Evolutionary conservation across 306 rosid genomes (phyloP), one percentile per base, ranked within the genome.

Genomic region (Amphicarpaea edgeworthii): DNA sequence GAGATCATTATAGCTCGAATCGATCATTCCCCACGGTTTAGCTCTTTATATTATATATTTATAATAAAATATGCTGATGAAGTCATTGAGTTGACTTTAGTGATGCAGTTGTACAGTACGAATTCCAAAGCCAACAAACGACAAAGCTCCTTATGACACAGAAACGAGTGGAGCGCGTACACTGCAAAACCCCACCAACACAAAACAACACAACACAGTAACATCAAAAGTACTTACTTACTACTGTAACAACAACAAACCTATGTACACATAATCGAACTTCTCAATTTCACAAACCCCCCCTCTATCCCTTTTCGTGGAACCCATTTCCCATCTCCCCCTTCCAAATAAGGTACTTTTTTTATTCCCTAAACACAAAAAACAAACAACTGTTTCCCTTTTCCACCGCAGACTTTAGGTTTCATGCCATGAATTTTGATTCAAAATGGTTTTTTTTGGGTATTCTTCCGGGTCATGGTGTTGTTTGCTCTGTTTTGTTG

Each of bases 371-470:
- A 19, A 7, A 19, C 17, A 51, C 1, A 23, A 57, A 28, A 28
- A 23, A 24, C 5, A 34, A 42, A 68, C 8, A 9, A 9, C 38
- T 73, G n/a, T 49, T 57, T 16, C 70, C 19, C 20, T 63, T 73
- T 79, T 53, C 37, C 74, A 38, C 77, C 20, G 3, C 59, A 17
- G 23, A 43, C 11, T 28, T 75, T 82, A 66, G 88, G 84, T 82
- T 79, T 82, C 60, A n/a, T 70, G 30, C 47, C 46, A 4, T 55
- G 24, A 41, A 55, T 82, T 78, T 57, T 49, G 6, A 70, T 75
- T 58, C 50, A 23, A 34, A 72, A 47, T 37, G 30, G 45, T 19
- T 12, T 58, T 47, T 19, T 12, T 58, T 47, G 30, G 49, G 28
- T 51, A 19, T 19, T 72, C n/a, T 59, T 50, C 5, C 24, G 19